These are phyloP conservation scores for Nothomitra cinnamomea DNA, from an alignment of 2,329 filamentous ascomycete species.

Conservation along the genomic window DNA sequence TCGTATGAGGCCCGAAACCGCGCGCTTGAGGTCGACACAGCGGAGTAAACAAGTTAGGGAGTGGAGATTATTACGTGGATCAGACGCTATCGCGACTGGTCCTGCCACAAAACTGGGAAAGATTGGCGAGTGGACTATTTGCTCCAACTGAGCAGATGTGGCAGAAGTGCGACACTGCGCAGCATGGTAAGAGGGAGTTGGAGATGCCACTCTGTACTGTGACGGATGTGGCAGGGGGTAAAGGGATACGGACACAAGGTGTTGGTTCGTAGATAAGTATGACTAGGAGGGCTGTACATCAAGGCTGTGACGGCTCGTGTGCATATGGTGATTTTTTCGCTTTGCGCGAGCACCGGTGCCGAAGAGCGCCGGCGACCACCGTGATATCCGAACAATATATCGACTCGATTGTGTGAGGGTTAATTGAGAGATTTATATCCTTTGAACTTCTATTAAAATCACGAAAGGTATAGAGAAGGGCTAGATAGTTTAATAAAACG, in stretches of 20 bases:
- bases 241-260: neutral
- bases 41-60: slow-evolving; percentile 31
- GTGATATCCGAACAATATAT: no score
- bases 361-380: no score
- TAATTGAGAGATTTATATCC: no score
- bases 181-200: slow-evolving; percentile 30
- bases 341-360: no score
- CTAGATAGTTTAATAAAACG: no score
- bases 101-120: slow-evolving; percentile 9
- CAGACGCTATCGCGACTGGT: slow-evolving; percentile 13
- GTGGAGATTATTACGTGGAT: slow-evolving; percentile 22
- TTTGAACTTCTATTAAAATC: no score
- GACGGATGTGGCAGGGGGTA: neutral
- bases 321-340: no score
- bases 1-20: slow-evolving; percentile 39
- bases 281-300: no score
- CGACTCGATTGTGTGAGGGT: no score
- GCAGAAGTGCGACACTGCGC: slow-evolving; percentile 37
- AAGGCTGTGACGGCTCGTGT: no score
- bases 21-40: slow-evolving; percentile 30
- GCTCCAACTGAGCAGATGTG: slow-evolving; percentile 36
- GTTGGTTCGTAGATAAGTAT: no score
- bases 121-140: slow-evolving; percentile 26
- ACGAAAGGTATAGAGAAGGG: no score
- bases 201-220: slow-evolving; percentile 3